phyloP scores from a whole-genome alignment of 345 rosid species.

The Eucalyptus leucophloia region DNA sequence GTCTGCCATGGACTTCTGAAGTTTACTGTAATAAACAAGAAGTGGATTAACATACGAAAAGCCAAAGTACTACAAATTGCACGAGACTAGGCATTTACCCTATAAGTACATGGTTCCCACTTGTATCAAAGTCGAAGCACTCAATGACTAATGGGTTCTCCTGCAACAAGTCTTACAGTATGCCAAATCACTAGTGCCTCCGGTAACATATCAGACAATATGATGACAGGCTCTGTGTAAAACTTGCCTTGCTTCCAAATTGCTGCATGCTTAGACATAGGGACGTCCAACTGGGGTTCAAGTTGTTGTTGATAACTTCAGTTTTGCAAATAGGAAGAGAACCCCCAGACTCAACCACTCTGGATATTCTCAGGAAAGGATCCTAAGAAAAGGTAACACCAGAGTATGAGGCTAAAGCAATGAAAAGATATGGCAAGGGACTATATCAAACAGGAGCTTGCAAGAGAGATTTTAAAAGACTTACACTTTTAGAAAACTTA shows the following conservation, averaged over 20 bases:
- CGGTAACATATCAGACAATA: not conserved
- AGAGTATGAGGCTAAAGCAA: not conserved
- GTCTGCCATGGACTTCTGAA: slow-evolving; percentile 58
- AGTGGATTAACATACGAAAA: not conserved
- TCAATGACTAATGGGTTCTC: slow-evolving; percentile 66
- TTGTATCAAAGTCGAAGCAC: slow-evolving; percentile 71
- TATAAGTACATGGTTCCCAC: slow-evolving; percentile 51
- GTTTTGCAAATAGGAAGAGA: slow-evolving; percentile 64
- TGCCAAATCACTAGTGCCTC: not conserved
- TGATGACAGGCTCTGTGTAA: not conserved
- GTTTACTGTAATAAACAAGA: slow-evolving; percentile 25
- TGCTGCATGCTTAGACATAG: slow-evolving; percentile 62
- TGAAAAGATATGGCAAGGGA: not conserved
- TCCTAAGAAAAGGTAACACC: slow-evolving; percentile 21
- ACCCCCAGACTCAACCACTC: slow-evolving; percentile 41
- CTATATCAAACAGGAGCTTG: not conserved
- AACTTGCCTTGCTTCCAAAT: slow-evolving; percentile 75
- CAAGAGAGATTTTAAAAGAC: not conserved
- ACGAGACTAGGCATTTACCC: slow-evolving; percentile 27
- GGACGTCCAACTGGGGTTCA: slow-evolving; percentile 68
- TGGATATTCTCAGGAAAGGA: slow-evolving; percentile 77
- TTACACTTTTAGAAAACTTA: slow-evolving; percentile 70
- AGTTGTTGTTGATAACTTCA: slow-evolving; percentile 53
- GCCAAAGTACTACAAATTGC: not conserved
- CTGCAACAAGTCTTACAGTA: slow-evolving; percentile 13